phyloP scores from a whole-genome alignment of 768 basidiomycete genomes.

The Tremella mesenterica region DNA sequence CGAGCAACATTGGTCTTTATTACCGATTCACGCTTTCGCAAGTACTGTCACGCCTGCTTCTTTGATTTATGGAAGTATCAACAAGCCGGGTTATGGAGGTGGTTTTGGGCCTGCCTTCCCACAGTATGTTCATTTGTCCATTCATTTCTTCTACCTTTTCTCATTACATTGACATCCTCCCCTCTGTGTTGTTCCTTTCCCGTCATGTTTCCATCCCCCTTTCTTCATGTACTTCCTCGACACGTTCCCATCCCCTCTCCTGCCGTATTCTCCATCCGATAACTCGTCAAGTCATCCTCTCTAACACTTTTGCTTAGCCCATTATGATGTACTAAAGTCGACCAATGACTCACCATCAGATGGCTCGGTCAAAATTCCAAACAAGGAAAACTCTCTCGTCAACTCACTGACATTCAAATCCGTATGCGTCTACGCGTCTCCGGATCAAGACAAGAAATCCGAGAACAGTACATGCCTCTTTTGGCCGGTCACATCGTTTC shows the following conservation, averaged over 20 bases:
- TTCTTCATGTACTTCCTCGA: no score
- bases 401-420: constrained; percentile 81
- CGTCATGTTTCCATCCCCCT: no score
- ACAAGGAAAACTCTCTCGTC: constrained; percentile 66
- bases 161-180: background rate
- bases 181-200: background rate
- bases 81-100: constrained; percentile 9
- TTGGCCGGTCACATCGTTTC: constrained; percentile 69
- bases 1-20: constrained; percentile 90
- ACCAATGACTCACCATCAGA: constrained; percentile 47
- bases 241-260: no score
- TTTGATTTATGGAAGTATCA: constrained; percentile 59
- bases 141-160: no score
- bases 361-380: constrained; percentile 99
- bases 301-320: no score
- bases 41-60: constrained; percentile 85
- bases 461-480: constrained; percentile 85
- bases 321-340: no score
- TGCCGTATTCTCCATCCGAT: no score
- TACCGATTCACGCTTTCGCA: constrained; percentile 85
- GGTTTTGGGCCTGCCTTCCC: constrained; percentile 58
- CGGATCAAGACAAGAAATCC: constrained; percentile 78
- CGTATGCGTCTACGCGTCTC: constrained; percentile 92
- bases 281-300: no score
- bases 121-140: constrained; percentile 52